Conservation (phyloP, 129 eudicot species). For the Dittrichia graveolens region DNA sequence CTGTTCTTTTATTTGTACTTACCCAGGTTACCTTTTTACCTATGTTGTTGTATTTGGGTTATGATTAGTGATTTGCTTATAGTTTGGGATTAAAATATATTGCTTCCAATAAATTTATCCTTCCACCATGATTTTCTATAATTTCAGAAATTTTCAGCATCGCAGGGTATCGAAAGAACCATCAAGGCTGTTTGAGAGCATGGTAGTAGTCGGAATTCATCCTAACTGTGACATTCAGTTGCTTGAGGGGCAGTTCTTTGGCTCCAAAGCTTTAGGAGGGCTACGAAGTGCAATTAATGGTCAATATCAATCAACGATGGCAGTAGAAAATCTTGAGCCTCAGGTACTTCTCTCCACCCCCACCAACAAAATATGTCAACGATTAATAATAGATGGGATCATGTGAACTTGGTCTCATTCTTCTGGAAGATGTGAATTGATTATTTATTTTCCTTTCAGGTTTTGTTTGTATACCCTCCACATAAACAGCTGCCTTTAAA, state of each 20-base stretch:
- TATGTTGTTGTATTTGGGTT: slow-evolving; percentile 3
- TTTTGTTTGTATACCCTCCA: slow-evolving; percentile 93
- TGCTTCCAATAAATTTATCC: slow-evolving; percentile 6
- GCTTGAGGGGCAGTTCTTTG: slow-evolving; percentile 55
- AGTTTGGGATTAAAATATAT: slow-evolving; percentile 8
- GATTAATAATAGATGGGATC: not conserved
- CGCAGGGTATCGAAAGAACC: slow-evolving; percentile 86
- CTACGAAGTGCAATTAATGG: slow-evolving; percentile 55
- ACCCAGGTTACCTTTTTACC: not conserved
- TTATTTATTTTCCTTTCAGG: slow-evolving; percentile 47
- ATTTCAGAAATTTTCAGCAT: slow-evolving; percentile 54
- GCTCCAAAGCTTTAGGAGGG: slow-evolving; percentile 73
- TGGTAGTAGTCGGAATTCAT: slow-evolving; percentile 97
- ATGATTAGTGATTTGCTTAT: not conserved
- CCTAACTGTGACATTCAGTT: slow-evolving; percentile 76
- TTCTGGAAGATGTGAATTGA: slow-evolving; percentile 6
- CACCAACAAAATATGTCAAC: not conserved
- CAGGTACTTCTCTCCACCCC: slow-evolving; percentile 54
- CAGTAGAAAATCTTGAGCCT: slow-evolving; percentile 81
- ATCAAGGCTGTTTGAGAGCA: slow-evolving; percentile 86
- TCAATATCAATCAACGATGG: slow-evolving; percentile 49
- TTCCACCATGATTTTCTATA: slow-evolving; percentile 18
- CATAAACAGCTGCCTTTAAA: slow-evolving; percentile 83
- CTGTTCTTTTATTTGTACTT: not conserved
- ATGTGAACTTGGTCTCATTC: slow-evolving; percentile 17